Evolutionary conservation across 441 rosid genomes (phyloP), one percentile per base, ranked within the genome.

Genomic region (Heliophila coronopifolia): DNA sequence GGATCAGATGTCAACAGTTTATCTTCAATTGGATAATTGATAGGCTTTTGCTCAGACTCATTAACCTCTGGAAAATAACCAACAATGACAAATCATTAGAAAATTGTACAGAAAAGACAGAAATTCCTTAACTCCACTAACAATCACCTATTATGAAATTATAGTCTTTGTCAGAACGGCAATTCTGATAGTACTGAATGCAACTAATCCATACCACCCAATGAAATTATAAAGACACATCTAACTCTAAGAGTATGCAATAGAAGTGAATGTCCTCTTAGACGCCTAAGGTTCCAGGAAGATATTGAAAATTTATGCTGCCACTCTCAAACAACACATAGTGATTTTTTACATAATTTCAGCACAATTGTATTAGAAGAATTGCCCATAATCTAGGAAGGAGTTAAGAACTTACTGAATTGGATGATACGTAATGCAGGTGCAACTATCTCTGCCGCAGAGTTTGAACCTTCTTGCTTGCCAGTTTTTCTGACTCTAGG

Each of bases 11-110:
- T 73, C 70, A 92, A 86, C 69, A 86, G 55, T 51, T 73, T 74
- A 70, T 92, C 99, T 54, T 92, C 99, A 58, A 92, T 79, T 57
- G 99, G 99, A 77, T 88, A 92, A 57, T 52, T 85, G 71, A 80
- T 72, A 39, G 70, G 65, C 53, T 79, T 78, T 36, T 52, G 75
- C 55, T 33, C 49, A 26, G 56, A 48, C 43, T 48, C 70, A 38
- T 59, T 56, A 30, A 60, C 68, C 68, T 73, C 96, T 83, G 77
- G 50, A 66, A 54, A 68, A 65, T 33, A 43, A 14, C 26, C 38
- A 57, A 51, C n/a, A 55, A 24, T n/a, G 42, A 37, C 8, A 31
- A 47, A 57, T 58, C 50, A 69, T 14, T 31, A 46, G 25, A 42
- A n/a, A 18, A 19, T 7, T 35, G 31, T 12, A 44, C 27, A 56